A percentile compares a stretch with the other conserved stretches of the same genome.
These are phyloP conservation scores for Populus deltoides DNA, from an alignment of 345 rosid genomes.

Conservation along the genomic window DNA sequence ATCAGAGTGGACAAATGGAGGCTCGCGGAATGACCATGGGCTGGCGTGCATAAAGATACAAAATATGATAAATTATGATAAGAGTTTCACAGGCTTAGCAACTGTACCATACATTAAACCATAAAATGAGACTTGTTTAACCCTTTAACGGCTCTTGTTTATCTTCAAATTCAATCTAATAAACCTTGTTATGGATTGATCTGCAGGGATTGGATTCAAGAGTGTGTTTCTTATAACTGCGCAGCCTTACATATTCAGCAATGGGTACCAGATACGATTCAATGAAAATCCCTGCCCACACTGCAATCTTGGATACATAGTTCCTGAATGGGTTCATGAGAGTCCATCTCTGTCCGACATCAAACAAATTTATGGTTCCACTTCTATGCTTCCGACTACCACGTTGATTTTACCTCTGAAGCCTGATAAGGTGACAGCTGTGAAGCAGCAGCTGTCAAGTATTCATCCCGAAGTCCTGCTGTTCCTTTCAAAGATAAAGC, in stretches of 20 bases:
- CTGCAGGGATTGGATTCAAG: constrained; percentile 21
- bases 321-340: constrained; percentile 79
- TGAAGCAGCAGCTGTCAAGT: constrained; percentile 62
- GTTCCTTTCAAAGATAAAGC: constrained; percentile 60
- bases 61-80: neutral
- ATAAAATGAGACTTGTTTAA: neutral
- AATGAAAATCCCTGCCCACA: neutral
- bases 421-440: constrained; percentile 56
- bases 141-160: neutral
- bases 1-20: neutral
- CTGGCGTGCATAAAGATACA: neutral
- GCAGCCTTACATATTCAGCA: constrained; percentile 59
- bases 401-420: constrained; percentile 60
- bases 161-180: neutral
- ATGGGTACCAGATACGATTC: constrained; percentile 30
- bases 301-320: constrained; percentile 64
- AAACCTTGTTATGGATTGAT: neutral
- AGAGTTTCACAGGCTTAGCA: neutral
- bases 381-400: constrained; percentile 52
- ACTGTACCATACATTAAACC: neutral
- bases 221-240: constrained; percentile 60
- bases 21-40: neutral
- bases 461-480: constrained; percentile 67
- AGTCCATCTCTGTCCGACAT: constrained; percentile 46
- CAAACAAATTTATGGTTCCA: constrained; percentile 45